Evolutionary conservation across 1,139 yeast genomes (phyloP).

Genomic region (Pichia sorboxylosa): DNA sequence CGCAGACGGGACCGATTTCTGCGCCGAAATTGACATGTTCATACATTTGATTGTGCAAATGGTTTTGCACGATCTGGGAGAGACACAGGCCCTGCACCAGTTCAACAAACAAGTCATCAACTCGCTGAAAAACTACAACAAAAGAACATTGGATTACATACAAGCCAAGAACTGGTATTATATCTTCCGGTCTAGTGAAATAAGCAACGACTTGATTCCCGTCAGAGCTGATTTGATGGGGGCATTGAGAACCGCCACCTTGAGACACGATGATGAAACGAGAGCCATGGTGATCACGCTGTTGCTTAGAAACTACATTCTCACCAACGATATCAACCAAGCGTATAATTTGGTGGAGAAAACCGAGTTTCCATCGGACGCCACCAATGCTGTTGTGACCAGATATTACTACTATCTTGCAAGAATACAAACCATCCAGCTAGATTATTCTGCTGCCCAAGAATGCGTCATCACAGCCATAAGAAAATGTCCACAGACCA

Average conservation of each 20-base stretch:
- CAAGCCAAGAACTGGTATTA: slow-evolving; percentile 93
- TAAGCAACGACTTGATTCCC: slow-evolving; percentile 43
- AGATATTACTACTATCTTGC: slow-evolving; percentile 87
- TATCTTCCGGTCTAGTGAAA: slow-evolving; percentile 69
- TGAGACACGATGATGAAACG: slow-evolving; percentile 88
- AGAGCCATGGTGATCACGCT: slow-evolving; percentile 79
- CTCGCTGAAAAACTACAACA: slow-evolving; percentile 53
- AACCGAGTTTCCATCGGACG: slow-evolving; percentile 74
- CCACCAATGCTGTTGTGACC: slow-evolving; percentile 82
- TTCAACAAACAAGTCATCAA: slow-evolving; percentile 46
- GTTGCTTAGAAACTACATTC: slow-evolving; percentile 67
- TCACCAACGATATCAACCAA: slow-evolving; percentile 70
- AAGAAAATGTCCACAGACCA: slow-evolving; percentile 94
- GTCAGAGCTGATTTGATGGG: slow-evolving; percentile 60
- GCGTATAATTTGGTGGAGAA: slow-evolving; percentile 87
- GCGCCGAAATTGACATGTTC: slow-evolving; percentile 76
- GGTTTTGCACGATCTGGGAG: slow-evolving; percentile 53
- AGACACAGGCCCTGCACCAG: slow-evolving; percentile 36
- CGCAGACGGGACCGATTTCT: slow-evolving; percentile 19
- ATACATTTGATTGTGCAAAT: slow-evolving; percentile 71
- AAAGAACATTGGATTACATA: slow-evolving; percentile 75
- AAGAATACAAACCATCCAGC: slow-evolving; percentile 79
- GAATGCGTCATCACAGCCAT: slow-evolving; percentile 87
- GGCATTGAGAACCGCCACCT: slow-evolving; percentile 77
- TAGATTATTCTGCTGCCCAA: slow-evolving; percentile 84